Conservation (phyloP, 495 filamentous ascomycete species). For the Penicillium coffeae region DNA sequence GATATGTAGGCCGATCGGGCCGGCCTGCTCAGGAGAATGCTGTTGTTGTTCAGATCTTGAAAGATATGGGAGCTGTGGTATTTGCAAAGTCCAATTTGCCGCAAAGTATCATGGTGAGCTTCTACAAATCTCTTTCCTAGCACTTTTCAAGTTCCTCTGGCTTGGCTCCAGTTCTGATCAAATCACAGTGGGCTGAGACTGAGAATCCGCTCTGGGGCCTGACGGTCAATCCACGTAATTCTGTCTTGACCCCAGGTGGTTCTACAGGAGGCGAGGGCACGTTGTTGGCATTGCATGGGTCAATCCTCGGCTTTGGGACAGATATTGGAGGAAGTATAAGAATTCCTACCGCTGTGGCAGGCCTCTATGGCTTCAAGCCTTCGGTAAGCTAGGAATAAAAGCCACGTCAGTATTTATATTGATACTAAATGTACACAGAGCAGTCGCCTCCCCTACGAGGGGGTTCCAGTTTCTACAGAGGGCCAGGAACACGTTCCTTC, state of each 20-base stretch:
- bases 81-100: slow-evolving; percentile 60
- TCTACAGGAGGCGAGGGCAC: slow-evolving; percentile 63
- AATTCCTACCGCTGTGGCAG: slow-evolving; percentile 52
- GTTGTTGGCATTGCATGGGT: slow-evolving; percentile 56
- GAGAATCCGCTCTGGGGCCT: slow-evolving; percentile 54
- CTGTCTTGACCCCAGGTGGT: slow-evolving; percentile 50
- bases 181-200: slow-evolving; percentile 44
- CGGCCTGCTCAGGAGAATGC: slow-evolving; percentile 49
- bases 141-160: no score
- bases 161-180: neutral
- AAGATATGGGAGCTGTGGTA: slow-evolving; percentile 49
- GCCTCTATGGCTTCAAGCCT: slow-evolving; percentile 56
- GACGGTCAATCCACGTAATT: slow-evolving; percentile 47
- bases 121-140: slow-evolving; percentile 10
- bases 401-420: neutral
- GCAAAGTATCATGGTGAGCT: slow-evolving; percentile 48
- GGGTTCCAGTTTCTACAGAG: slow-evolving; percentile 46
- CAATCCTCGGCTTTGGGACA: slow-evolving; percentile 62
- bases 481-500: slow-evolving; percentile 54
- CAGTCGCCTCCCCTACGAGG: slow-evolving; percentile 43
- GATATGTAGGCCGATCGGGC: slow-evolving; percentile 53
- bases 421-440: slow-evolving; percentile 27
- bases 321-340: slow-evolving; percentile 60
- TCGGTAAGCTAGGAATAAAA: slow-evolving; percentile 30
- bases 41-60: slow-evolving; percentile 42